Evolutionary conservation across 2,329 filamentous ascomycete genomes (phyloP).

Genomic region (Fusarium dimerum): DNA sequence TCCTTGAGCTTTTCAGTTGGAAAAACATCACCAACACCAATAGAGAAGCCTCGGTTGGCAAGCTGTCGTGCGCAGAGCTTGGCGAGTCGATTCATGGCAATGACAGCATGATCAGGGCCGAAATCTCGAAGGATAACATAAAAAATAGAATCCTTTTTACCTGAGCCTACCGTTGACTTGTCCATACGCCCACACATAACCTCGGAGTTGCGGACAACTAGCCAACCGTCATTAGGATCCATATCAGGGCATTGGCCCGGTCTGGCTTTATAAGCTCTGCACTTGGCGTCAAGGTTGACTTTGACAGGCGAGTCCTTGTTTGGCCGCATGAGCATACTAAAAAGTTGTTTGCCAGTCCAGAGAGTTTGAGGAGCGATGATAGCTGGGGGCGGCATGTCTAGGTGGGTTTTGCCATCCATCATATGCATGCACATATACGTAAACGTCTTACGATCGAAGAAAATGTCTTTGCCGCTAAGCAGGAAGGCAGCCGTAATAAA

Average conservation of each 20-base stretch:
- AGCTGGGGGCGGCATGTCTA: conserved; percentile 85
- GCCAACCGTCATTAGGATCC: conserved; percentile 84
- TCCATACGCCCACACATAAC: conserved; percentile 98
- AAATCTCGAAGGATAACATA: conserved; percentile 96
- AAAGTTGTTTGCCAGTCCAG: conserved; percentile 98
- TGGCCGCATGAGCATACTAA: conserved; percentile 87
- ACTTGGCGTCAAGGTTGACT: conserved; percentile 92
- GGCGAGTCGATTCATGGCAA: conserved; percentile 90
- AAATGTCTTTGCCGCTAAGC: conserved; percentile 87
- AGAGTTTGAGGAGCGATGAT: conserved; percentile 82
- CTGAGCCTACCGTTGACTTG: conserved; percentile 93
- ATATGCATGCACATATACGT: conserved; percentile 91
- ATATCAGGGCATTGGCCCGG: conserved; percentile 64
- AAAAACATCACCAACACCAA: conserved; percentile 93
- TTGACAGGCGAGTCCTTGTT: conserved; percentile 80
- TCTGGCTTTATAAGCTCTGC: conserved; percentile 73
- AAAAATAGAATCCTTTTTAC: conserved; percentile 97
- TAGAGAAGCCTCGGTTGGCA: conserved; percentile 90
- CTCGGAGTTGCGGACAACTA: conserved; percentile 94
- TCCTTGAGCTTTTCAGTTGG: conserved; percentile 70
- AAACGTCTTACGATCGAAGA: conserved; percentile 87
- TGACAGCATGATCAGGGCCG: conserved; percentile 83
- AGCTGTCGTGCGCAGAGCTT: conserved; percentile 88
- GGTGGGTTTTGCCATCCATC: conserved; percentile 75
- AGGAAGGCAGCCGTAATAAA: conserved; percentile 96